Percentiles rank a stretch among this genome's conserved stretches.
These are phyloP conservation scores for Colletotrichum brevisporum DNA, from an alignment of 2,329 filamentous ascomycete species.

Conservation along the genomic window DNA sequence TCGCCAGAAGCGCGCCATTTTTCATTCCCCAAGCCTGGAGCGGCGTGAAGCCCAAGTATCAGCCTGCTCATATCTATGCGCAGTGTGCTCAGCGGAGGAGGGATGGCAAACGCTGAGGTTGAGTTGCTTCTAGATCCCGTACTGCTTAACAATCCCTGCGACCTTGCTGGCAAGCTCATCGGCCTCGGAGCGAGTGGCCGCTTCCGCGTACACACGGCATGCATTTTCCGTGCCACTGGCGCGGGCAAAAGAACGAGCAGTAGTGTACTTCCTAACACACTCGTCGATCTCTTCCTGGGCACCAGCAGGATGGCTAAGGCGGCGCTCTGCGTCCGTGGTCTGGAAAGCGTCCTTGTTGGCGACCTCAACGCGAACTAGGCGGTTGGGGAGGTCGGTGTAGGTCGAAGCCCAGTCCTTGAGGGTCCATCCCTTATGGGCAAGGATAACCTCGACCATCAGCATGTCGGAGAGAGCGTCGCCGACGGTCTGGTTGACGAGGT, in stretches of 20 bases:
- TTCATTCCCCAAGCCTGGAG: too few species aligned
- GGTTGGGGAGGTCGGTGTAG: constrained; percentile 94
- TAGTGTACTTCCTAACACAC: constrained; percentile 90
- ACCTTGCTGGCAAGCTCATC: constrained; percentile 92
- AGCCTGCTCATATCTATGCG: too few species aligned
- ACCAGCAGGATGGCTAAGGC: constrained; percentile 82
- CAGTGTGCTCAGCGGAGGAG: too few species aligned
- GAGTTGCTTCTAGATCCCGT: constrained; percentile 49
- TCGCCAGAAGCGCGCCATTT: too few species aligned
- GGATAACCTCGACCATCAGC: constrained; percentile 94
- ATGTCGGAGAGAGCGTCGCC: constrained; percentile 97
- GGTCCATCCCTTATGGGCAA: constrained; percentile 94
- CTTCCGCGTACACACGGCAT: constrained; percentile 95
- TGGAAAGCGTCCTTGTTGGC: constrained; percentile 89
- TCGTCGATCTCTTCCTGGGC: constrained; percentile 90
- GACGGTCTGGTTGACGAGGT: constrained; percentile 98
- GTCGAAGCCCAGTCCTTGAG: constrained; percentile 93
- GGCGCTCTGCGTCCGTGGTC: constrained; percentile 92
- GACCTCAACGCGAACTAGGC: constrained; percentile 93
- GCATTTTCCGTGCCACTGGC: constrained; percentile 97
- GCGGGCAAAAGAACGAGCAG: constrained; percentile 90
- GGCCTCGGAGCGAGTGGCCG: constrained; percentile 88
- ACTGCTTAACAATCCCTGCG: constrained; percentile 79
- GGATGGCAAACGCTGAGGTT: too few species aligned
- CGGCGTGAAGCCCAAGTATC: too few species aligned